Conservation (phyloP, 176 grass and related monocot species). For the Musa itinerans region DNA sequence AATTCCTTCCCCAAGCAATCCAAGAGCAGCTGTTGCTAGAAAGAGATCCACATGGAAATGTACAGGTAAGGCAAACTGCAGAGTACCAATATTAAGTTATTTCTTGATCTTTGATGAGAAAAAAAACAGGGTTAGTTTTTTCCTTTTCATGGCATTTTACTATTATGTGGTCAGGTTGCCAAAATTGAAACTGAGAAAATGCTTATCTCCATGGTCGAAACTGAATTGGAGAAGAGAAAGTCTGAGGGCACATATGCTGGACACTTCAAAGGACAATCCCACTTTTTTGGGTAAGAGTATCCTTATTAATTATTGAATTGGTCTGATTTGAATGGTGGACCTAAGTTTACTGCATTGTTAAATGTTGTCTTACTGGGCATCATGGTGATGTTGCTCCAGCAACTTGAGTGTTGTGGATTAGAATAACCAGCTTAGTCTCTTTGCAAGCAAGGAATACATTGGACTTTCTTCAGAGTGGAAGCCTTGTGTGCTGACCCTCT, state of each 20-base stretch:
- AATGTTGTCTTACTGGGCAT: background rate
- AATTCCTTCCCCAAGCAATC: constrained; percentile 79
- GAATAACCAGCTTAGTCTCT: too few species aligned
- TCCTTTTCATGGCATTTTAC: background rate
- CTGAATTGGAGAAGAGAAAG: constrained; percentile 90
- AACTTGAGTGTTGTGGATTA: too few species aligned
- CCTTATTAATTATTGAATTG: background rate
- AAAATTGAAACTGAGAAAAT: constrained; percentile 99
- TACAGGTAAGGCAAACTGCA: constrained; percentile 51
- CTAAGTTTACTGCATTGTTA: background rate
- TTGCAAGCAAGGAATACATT: too few species aligned
- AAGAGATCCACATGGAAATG: constrained; percentile 99
- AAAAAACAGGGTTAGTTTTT: background rate
- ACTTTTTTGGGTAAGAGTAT: constrained; percentile 86
- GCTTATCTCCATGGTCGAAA: constrained; percentile 98
- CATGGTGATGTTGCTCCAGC: too few species aligned
- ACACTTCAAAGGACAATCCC: constrained; percentile 85
- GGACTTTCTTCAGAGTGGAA: too few species aligned
- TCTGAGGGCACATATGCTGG: constrained; percentile 53
- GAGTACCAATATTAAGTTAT: background rate
- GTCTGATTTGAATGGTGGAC: background rate
- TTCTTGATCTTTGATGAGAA: background rate
- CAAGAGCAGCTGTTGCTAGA: constrained; percentile 92
- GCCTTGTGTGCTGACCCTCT: too few species aligned
- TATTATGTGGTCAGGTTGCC: constrained; percentile 49